Base-by-base conservation (phyloP, 768 basidiomycete genomes). In the Pisolithus microcarpus region DNA sequence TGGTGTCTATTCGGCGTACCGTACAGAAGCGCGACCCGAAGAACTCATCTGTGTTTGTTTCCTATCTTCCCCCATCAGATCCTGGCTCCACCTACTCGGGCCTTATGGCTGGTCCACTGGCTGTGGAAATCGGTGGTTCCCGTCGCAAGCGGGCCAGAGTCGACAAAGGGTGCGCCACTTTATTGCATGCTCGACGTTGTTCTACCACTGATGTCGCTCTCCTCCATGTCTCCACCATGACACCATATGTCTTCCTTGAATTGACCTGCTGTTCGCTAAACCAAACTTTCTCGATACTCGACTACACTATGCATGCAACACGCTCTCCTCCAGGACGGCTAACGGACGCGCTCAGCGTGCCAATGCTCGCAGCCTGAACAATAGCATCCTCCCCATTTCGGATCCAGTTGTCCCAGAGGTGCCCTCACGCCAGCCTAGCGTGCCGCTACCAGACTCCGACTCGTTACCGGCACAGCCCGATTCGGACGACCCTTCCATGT, bases 1-100 rank as follows among this genome's bases (percentile, higher is more conserved):
- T 89, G 55, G 72, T 76, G 57, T 81, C 85, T 60, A 71, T 82
- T 52, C 84, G 84, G 69, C 85, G 87, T 70, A 71, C 78, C 61
- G 73, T 78, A 49, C 75, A 81, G 63, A 87, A 84, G 72, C 82
- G 85, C 65, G 88, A 91, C 73, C 82, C 82, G 62, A 87, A 78
- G 74, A 89, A 91, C 71, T 80, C 84, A 47, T 68, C 77, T 56
- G 72, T 77, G 57, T 70, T 76, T 52, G 75, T 81, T 69, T 90
- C 90, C 55, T 92, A 91, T 75, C 75, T 92, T 64, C 88, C 89
- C 43, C 70, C 80, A 55, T 81, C 82, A 62, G 90, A 92, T 75
- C 90, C 90, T 55, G 89, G 90, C 63, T 85, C 90, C 60, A 92
- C 89, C 23, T 92, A 89, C 74, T 81, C 85, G 65, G 86, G 84